Conservation (phyloP, 2,329 filamentous ascomycete species). For the Fusarium napiforme region DNA sequence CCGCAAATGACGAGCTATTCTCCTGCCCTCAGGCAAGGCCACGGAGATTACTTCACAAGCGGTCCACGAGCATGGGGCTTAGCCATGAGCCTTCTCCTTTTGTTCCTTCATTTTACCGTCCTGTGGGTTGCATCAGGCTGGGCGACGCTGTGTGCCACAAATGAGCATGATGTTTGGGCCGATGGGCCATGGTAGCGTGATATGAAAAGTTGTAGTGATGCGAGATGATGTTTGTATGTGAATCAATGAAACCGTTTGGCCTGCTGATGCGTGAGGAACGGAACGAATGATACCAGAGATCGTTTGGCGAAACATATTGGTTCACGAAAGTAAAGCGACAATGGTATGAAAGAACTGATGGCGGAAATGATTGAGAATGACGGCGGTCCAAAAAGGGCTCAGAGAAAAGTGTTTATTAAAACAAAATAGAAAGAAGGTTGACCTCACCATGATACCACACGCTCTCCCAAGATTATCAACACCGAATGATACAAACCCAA, state of each 20-base stretch:
- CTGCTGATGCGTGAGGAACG: not conserved
- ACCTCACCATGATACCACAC: not conserved
- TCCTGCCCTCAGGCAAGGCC: slow-evolving; percentile 13
- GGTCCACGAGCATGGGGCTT: slow-evolving; percentile 45
- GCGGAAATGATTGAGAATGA: not conserved
- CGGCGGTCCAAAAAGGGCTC: too few relatives aligned
- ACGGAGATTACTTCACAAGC: slow-evolving; percentile 26
- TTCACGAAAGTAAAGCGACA: not conserved
- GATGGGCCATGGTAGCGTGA: slow-evolving; percentile 45
- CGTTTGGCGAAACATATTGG: not conserved
- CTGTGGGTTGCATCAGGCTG: slow-evolving; percentile 51
- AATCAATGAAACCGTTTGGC: not conserved
- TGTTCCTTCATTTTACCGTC: slow-evolving; percentile 49
- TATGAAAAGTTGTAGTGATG: not conserved
- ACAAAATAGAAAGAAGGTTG: not conserved
- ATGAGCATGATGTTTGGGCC: slow-evolving; percentile 44
- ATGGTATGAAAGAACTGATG: not conserved
- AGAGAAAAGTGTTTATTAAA: not conserved
- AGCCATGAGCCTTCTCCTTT: slow-evolving; percentile 46
- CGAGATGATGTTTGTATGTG: not conserved
- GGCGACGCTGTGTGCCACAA: slow-evolving; percentile 48
- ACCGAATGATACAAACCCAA: not conserved
- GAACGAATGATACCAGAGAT: not conserved
- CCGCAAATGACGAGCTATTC: slow-evolving; percentile 39
- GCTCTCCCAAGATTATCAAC: not conserved